Conservation (phyloP, 2,329 filamentous ascomycete species). For the Beauveria bassiana region DNA sequence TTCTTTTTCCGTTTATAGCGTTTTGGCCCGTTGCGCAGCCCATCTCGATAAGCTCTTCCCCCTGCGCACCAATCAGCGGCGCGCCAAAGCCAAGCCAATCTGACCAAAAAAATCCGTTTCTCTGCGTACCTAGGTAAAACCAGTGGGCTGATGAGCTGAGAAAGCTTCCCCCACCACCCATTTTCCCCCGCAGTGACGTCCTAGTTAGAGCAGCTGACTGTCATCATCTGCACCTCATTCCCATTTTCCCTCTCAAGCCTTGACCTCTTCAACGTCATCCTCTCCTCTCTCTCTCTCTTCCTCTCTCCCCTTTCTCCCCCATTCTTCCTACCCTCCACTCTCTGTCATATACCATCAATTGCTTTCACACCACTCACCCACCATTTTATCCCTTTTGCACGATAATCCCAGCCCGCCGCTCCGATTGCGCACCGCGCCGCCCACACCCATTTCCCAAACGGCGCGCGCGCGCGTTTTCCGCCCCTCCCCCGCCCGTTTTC, state of each 20-base stretch:
- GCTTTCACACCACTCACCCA: not conserved
- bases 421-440: not conserved
- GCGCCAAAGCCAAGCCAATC: not conserved
- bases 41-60: not conserved
- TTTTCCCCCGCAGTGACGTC: not conserved
- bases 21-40: not conserved
- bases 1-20: not conserved
- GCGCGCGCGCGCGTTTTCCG: not conserved
- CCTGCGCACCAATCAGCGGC: not conserved
- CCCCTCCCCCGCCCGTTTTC: not conserved
- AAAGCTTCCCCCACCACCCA: not conserved
- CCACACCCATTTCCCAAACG: no score
- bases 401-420: no score
- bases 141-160: not conserved
- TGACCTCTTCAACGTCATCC: not conserved
- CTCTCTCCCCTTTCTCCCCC: not conserved
- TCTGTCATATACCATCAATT: not conserved
- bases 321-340: not conserved
- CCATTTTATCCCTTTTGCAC: not conserved
- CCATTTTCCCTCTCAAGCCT: not conserved
- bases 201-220: not conserved
- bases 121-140: no score
- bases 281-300: not conserved
- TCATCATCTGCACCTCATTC: constrained; percentile 6
- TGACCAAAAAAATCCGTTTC: no score